Conservation (phyloP, 2,329 filamentous ascomycete genomes). For the Teratosphaeria pseudoeucalypti region DNA sequence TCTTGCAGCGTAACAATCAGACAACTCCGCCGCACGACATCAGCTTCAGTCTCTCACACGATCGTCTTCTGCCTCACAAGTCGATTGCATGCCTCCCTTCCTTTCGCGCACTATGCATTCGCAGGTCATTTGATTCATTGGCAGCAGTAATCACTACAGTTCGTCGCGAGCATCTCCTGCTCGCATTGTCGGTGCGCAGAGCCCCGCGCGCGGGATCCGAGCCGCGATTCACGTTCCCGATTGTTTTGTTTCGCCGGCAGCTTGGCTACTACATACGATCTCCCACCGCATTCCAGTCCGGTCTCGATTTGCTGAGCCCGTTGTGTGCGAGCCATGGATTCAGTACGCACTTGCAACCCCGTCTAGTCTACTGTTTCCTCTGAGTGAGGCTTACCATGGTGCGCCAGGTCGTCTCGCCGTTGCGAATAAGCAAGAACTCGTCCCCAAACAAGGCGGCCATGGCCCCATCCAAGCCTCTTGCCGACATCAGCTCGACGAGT, state of each 20-base stretch:
- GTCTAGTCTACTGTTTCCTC: not conserved
- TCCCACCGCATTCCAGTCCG: not conserved
- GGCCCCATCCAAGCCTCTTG: constrained; percentile 62
- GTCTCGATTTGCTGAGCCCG: constrained; percentile 1
- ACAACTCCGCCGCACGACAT: not conserved
- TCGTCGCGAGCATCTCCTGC: not conserved
- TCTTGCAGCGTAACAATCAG: not conserved
- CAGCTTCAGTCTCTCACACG: not conserved
- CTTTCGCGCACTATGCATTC: not conserved
- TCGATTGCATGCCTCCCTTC: not conserved
- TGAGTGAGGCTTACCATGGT: constrained; percentile 9
- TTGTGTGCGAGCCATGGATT: constrained; percentile 5
- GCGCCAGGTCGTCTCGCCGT: constrained; percentile 59
- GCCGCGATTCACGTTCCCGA: not conserved
- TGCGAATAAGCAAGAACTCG: constrained; percentile 65
- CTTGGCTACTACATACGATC: not conserved
- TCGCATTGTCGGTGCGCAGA: not conserved
- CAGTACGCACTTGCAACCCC: constrained; percentile 5
- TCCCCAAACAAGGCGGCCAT: constrained; percentile 49
- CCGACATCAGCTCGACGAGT: constrained; percentile 79
- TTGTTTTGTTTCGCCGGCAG: not conserved
- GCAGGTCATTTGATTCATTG: not conserved
- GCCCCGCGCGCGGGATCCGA: not conserved
- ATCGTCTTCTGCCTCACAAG: not conserved
- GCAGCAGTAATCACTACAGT: not conserved